Conservation (phyloP, 352 stramenopile species). For the Pythium sp. region DNA sequence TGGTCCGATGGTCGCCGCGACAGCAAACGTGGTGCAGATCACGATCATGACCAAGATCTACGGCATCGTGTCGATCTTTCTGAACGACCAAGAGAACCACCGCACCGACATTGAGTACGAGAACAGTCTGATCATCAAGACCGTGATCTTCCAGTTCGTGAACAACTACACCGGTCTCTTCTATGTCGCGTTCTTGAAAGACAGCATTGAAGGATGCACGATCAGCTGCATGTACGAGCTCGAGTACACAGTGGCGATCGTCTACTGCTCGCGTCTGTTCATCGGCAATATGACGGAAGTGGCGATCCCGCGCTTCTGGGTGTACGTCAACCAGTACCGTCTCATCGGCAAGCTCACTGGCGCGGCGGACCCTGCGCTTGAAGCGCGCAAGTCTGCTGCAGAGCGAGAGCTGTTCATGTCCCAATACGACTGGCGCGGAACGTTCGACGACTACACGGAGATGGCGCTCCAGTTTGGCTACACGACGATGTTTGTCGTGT, state of each 20-base stretch:
- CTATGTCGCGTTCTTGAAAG: constrained; percentile 93
- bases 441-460: constrained; percentile 94
- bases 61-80: constrained; percentile 76
- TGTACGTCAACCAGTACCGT: constrained; percentile 66
- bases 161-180: constrained; percentile 95
- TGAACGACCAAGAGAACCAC: constrained; percentile 95
- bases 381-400: constrained; percentile 37
- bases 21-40: constrained; percentile 79
- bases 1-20: constrained; percentile 65
- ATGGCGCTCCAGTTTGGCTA: constrained; percentile 89
- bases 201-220: constrained; percentile 64
- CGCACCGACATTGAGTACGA: constrained; percentile 86
- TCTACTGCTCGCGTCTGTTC: constrained; percentile 89
- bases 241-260: constrained; percentile 87
- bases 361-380: constrained; percentile 23
- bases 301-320: constrained; percentile 67
- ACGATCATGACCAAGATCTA: constrained; percentile 93
- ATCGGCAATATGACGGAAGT: constrained; percentile 80
- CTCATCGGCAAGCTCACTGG: constrained; percentile 54
- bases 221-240: constrained; percentile 88
- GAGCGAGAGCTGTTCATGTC: constrained; percentile 78
- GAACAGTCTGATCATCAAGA: constrained; percentile 93
- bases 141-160: constrained; percentile 95
- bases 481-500: constrained; percentile 89
- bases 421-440: constrained; percentile 80